These are phyloP conservation scores for Teratosphaeriaceae sp. DNA, from an alignment of 2,329 filamentous ascomycete species.

Conservation along the genomic window DNA sequence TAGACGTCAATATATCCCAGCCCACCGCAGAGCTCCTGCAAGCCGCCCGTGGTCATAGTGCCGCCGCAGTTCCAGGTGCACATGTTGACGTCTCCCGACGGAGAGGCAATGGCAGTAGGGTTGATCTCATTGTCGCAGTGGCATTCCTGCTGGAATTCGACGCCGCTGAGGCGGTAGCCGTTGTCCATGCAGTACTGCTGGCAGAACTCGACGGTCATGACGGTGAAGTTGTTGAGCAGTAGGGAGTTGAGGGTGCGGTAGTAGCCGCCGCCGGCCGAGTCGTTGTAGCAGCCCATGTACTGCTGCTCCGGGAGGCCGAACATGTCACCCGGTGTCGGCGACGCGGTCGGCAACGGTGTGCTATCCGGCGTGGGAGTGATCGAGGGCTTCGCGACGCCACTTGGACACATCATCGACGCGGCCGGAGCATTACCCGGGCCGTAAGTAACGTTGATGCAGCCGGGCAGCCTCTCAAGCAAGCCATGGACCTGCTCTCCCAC, in stretches of 20 bases:
- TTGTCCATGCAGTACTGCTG: constrained; percentile 24
- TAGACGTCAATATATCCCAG: constrained; percentile 25
- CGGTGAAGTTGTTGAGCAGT: constrained; percentile 16
- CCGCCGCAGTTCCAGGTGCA: constrained; percentile 24
- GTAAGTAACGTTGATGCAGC: constrained; percentile 27
- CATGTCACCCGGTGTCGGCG: constrained; percentile 18
- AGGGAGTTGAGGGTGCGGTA: constrained; percentile 21
- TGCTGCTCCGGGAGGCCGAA: constrained; percentile 20
- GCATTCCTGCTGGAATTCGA: constrained; percentile 29
- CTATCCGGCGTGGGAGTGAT: constrained; percentile 24
- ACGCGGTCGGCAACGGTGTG: constrained; percentile 22
- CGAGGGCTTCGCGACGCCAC: constrained; percentile 15
- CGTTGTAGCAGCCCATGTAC: constrained; percentile 33
- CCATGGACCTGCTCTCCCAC: constrained; percentile 26
- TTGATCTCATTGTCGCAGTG: constrained; percentile 29
- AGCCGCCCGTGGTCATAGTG: constrained; percentile 20
- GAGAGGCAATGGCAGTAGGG: constrained; percentile 16
- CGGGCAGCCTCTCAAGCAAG: constrained; percentile 26
- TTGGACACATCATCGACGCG: constrained; percentile 24
- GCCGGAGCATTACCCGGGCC: constrained; percentile 25
- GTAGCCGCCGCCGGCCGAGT: constrained; percentile 17
- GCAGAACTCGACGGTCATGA: constrained; percentile 30
- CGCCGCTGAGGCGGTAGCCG: constrained; percentile 26
- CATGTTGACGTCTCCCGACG: constrained; percentile 10
- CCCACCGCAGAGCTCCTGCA: constrained; percentile 26